These are phyloP conservation scores for Arthrobotrys iridis DNA, from an alignment of 2,329 filamentous ascomycete genomes.

Conservation along the genomic window DNA sequence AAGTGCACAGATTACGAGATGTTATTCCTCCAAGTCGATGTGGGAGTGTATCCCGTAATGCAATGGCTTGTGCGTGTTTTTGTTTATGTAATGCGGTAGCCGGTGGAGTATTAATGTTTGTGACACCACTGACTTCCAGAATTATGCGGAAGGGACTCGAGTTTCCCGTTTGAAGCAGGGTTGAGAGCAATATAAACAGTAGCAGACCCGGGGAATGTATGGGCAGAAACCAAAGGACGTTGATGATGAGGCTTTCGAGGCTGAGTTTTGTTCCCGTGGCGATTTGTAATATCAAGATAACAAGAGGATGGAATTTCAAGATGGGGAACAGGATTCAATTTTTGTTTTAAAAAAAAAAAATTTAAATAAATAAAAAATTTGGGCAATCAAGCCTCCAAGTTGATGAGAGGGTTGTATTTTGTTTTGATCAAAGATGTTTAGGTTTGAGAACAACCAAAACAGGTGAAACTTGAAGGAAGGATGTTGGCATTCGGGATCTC, in stretches of 20 bases:
- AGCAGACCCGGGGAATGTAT: neutral
- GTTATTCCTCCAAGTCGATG: neutral
- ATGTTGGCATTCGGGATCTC: neutral
- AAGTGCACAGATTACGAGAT: neutral
- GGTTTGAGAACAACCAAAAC: neutral
- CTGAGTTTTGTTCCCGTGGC: too few species aligned
- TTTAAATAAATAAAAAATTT: too few species aligned
- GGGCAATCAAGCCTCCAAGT: slow-evolving; percentile 8
- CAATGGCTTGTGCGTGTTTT: neutral
- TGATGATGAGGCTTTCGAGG: neutral
- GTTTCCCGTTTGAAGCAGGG: neutral
- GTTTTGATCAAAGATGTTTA: neutral
- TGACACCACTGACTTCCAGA: slow-evolving; percentile 9
- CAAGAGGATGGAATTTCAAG: too few species aligned
- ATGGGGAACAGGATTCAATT: neutral
- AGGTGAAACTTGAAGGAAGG: neutral
- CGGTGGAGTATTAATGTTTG: neutral
- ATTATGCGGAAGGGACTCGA: slow-evolving; percentile 10
- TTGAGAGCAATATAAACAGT: neutral
- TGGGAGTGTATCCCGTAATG: neutral
- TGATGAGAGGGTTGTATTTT: too few species aligned
- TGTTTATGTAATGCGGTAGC: slow-evolving; percentile 16
- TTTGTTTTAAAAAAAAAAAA: too few species aligned
- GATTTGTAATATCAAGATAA: too few species aligned
- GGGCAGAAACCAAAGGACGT: neutral